phyloP scores from a whole-genome alignment of 176 grass and related monocot species.

The Cocos nucifera region DNA sequence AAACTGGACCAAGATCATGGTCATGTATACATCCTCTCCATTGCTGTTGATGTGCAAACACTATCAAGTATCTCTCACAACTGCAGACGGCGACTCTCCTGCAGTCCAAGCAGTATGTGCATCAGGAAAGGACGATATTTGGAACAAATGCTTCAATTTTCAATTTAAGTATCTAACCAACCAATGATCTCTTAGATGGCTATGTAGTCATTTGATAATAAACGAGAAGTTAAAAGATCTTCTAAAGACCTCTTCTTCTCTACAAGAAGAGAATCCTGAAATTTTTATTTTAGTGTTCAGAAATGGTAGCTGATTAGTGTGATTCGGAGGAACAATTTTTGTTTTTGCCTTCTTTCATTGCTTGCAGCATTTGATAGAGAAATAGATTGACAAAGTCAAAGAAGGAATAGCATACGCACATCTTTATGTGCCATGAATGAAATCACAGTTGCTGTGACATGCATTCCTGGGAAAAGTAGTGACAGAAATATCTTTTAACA shows the following conservation, averaged over 20 bases:
- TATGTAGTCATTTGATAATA: too few species aligned
- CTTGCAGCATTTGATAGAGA: too few species aligned
- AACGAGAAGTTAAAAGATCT: too few species aligned
- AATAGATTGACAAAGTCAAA: not conserved
- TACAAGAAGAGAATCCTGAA: too few species aligned
- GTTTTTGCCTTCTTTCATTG: too few species aligned
- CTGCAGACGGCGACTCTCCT: conserved; percentile 60
- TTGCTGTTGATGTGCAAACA: conserved; percentile 72
- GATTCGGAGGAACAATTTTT: too few species aligned
- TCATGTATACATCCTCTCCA: conserved; percentile 91
- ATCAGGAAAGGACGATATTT: too few species aligned
- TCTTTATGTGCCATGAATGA: conserved; percentile 64
- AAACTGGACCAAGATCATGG: conserved; percentile 85
- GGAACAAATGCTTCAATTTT: not conserved
- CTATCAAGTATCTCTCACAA: conserved; percentile 79
- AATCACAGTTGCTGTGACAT: conserved; percentile 91
- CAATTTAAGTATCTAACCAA: not conserved
- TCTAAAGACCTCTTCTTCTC: too few species aligned
- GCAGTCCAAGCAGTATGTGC: conserved; percentile 3
- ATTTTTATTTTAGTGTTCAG: too few species aligned
- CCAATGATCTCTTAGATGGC: too few species aligned
- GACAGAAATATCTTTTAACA: too few species aligned
- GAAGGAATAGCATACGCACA: conserved; percentile 32
- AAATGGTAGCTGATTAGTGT: too few species aligned
- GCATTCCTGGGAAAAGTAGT: conserved; percentile 43